Evolutionary conservation across 2,329 filamentous ascomycete genomes (phyloP).

Genomic region (Stagonosporopsis rhizophila): DNA sequence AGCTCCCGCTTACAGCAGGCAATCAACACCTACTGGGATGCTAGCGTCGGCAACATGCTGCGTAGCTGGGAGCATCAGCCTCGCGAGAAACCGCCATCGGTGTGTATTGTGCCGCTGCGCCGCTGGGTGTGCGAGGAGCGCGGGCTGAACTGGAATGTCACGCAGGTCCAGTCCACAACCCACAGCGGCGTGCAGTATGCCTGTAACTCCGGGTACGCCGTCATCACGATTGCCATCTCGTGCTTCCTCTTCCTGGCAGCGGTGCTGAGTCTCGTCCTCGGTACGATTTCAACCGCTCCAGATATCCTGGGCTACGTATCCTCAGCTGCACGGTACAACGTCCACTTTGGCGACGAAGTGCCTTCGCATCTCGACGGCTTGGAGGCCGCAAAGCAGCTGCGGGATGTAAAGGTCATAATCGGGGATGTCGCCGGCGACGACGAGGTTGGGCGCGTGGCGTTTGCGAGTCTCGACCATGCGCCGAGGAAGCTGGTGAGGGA

Average conservation of each 20-base stretch:
- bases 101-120: neutral
- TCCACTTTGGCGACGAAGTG: too few species aligned
- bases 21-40: slow-evolving; percentile 22
- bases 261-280: neutral
- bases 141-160: neutral
- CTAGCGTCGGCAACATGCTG: neutral
- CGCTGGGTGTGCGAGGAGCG: neutral
- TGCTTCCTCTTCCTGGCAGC: slow-evolving; percentile 1
- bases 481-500: too few species aligned
- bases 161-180: neutral
- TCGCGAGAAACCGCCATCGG: neutral
- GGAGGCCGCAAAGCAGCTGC: too few species aligned
- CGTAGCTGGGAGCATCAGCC: neutral
- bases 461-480: too few species aligned
- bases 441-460: neutral
- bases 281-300: slow-evolving; percentile 7
- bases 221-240: slow-evolving; percentile 7
- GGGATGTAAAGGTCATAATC: neutral
- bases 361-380: too few species aligned
- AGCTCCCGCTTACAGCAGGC: slow-evolving; percentile 10
- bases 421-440: neutral
- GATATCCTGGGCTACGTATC: slow-evolving; percentile 19
- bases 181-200: neutral
- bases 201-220: slow-evolving; percentile 5
- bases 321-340: too few species aligned